Percentiles rank a stretch among this genome's conserved stretches.
phyloP scores from a whole-genome alignment of 345 rosid species.

The Pelargonium nanum region DNA sequence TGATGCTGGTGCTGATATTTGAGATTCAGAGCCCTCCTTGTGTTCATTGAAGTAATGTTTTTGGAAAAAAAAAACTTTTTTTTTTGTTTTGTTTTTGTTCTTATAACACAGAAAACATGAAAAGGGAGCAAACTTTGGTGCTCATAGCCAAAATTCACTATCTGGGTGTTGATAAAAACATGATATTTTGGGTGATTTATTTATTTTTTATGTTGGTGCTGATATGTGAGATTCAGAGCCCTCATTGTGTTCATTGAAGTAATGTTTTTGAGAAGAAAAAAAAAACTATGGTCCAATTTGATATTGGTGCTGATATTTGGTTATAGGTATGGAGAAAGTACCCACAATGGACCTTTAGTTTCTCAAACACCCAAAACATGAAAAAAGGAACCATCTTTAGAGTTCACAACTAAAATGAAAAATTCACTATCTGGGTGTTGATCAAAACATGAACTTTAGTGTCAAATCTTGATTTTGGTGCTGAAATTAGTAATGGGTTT shows the following conservation, averaged over 20 bases:
- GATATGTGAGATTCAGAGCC: conserved; percentile 65
- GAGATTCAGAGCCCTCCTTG: background rate
- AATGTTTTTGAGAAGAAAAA: background rate
- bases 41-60: background rate
- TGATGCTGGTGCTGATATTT: background rate
- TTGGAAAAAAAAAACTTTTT: background rate
- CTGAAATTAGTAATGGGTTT: conserved; percentile 2
- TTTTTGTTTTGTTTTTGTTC: too few relatives aligned
- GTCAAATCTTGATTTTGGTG: background rate
- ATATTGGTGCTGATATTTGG: background rate
- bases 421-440: conserved; percentile 1
- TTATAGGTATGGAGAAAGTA: too few relatives aligned
- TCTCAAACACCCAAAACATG: too few relatives aligned
- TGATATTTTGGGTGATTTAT: background rate
- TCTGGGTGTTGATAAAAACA: background rate
- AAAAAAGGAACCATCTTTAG: background rate
- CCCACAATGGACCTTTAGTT: too few relatives aligned
- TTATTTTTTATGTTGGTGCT: background rate
- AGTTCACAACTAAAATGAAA: background rate
- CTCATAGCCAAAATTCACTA: background rate
- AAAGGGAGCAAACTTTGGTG: background rate
- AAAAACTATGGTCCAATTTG: too few relatives aligned
- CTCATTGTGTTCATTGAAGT: conserved; percentile 76
- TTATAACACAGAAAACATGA: background rate
- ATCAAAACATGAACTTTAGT: background rate